Evolutionary conservation across 2,329 filamentous ascomycete species (phyloP), one percentile per base, ranked within the genome.

Genomic region (Neocucurbitaria cava): DNA sequence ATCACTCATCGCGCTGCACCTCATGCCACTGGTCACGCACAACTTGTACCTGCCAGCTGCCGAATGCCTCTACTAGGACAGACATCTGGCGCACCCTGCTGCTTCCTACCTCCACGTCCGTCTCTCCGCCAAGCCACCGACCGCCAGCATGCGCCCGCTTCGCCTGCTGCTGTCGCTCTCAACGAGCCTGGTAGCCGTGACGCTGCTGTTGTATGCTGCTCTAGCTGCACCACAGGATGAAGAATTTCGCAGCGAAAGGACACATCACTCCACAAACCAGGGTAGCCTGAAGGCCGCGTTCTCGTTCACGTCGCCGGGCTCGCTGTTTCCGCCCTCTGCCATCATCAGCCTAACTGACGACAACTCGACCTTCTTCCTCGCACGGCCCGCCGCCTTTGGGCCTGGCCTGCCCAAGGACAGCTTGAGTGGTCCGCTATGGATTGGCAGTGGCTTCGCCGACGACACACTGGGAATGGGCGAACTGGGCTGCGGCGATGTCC

Each of bases 341-440:
- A 90, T 96, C 68, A 97, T 99, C 73, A 96, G 91, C 75, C 84
- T 99, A 58, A 96, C 93, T 70, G 92, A 98, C 76, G 95, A 99
- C 77, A 99, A 99, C 77, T 96, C 92, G 64, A 99, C 95, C 11
- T 96, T 96, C 65, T 99, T 99, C 78, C 83, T 96, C 50, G 93
- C 95, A 39, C 85, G 95, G 44, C 95, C 95, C 55, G 95, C 95
- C 48, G 93, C 92, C 35, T 99, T 98, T 78, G 95, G 95, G 0
- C 92, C 95, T 4, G 79, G 85, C 35, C 79, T 99, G 35, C 90
- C 90, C 0, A 76, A 81, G 11, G 86, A 85, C 53, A 94, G 95
- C 23, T 78, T 98, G 60, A 96, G 91, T 70, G 93, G 92, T 15
- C 90, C 93, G 72, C 80, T 99, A 46, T 98, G 94, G 94, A 90